Conservation (phyloP, 106 monocot species). For the Cymbidium sinense region DNA sequence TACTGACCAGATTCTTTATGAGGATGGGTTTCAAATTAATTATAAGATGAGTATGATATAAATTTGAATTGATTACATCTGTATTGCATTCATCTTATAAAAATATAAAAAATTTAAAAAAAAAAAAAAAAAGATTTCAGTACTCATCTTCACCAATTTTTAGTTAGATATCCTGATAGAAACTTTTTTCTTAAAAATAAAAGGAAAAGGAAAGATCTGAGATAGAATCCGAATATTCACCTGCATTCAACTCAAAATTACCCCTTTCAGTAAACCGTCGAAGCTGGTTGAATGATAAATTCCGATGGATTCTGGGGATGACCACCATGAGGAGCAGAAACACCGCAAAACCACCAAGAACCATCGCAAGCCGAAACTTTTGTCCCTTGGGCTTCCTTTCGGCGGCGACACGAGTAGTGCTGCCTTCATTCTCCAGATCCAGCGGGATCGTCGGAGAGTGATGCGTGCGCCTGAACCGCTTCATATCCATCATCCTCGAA, state of each 20-base stretch:
- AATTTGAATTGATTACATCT: no score
- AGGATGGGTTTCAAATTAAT: no score
- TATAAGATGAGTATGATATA: no score
- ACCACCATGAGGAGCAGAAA: background rate
- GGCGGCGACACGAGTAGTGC: background rate
- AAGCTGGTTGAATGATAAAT: conserved; percentile 1
- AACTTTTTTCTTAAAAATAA: background rate
- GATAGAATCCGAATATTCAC: background rate
- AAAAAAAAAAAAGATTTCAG: no score
- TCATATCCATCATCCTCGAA: conserved; percentile 20
- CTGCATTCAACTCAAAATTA: background rate
- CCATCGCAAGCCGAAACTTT: background rate
- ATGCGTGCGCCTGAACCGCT: conserved; percentile 23
- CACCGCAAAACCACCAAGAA: background rate
- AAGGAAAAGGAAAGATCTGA: background rate
- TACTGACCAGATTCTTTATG: background rate
- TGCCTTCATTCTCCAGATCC: conserved; percentile 3
- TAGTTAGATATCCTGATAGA: no score
- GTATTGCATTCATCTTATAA: no score
- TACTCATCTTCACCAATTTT: no score
- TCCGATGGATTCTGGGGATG: background rate
- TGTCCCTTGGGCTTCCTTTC: background rate
- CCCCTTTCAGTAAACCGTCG: background rate
- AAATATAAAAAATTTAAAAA: no score
- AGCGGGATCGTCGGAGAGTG: background rate